These are phyloP conservation scores for Suhomyces faveliae DNA, from an alignment of 805 yeast genomes.

Conservation along the genomic window DNA sequence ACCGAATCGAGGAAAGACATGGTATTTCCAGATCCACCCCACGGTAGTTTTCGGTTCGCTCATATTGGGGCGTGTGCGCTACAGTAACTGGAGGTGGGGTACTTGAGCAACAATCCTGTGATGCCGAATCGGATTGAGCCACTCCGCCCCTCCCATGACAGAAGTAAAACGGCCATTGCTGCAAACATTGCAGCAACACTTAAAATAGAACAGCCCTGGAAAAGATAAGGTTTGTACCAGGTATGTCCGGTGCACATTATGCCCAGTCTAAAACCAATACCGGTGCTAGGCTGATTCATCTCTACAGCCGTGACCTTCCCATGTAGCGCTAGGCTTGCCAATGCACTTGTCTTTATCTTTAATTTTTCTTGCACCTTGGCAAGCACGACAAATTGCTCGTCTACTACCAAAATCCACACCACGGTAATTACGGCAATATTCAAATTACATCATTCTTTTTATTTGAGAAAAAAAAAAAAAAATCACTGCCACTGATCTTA, in stretches of 20 bases:
- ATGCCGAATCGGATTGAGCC: not conserved
- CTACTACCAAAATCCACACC: not conserved
- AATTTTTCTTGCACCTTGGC: not conserved
- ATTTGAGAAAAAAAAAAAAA: not conserved
- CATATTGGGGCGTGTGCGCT: not conserved
- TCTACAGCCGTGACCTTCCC: too few relatives aligned
- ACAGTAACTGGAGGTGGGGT: not conserved
- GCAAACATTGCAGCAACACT: not conserved
- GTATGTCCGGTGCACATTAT: not conserved
- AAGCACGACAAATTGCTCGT: not conserved
- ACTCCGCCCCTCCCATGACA: not conserved
- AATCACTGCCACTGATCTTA: not conserved
- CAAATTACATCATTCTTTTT: not conserved
- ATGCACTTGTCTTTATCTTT: too few relatives aligned
- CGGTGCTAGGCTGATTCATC: not conserved
- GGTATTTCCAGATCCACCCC: not conserved
- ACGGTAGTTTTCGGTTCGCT: not conserved
- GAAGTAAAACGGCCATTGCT: not conserved
- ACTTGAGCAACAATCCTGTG: not conserved
- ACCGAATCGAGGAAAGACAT: constrained; percentile 6
- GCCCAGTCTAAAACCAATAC: too few relatives aligned
- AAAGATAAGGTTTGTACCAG: not conserved
- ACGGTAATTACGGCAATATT: not conserved
- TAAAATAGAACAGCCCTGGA: not conserved
- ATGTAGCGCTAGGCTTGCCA: too few relatives aligned